These are phyloP conservation scores for Claviceps capensis DNA, from an alignment of 2,329 filamentous ascomycete genomes.

Conservation along the genomic window DNA sequence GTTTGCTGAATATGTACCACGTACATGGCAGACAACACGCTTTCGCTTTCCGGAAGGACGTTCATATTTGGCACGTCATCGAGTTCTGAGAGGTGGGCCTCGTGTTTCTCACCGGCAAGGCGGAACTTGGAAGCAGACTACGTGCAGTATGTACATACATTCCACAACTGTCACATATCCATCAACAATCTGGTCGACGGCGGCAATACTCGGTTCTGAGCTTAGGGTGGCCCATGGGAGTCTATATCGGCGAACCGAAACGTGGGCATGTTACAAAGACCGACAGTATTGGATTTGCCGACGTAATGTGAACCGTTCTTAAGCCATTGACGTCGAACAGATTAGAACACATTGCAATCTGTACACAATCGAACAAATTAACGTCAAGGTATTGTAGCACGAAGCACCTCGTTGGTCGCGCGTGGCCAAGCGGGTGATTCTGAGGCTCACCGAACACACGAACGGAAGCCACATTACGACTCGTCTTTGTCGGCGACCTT, in stretches of 20 bases:
- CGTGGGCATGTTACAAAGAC: background rate
- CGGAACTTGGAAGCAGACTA: background rate
- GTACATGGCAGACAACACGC: too few relatives aligned
- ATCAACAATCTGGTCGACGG: background rate
- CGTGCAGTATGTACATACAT: background rate
- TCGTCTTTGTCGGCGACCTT: background rate
- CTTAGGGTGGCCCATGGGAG: background rate
- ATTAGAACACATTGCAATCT: background rate
- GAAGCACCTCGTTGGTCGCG: background rate
- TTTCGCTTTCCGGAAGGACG: too few relatives aligned
- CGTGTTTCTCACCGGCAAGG: background rate
- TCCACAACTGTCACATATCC: background rate
- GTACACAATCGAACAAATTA: background rate
- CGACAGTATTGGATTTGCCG: background rate
- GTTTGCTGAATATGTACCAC: too few relatives aligned
- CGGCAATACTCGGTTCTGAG: background rate
- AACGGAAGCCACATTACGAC: background rate
- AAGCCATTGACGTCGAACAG: background rate
- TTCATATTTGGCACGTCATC: too few relatives aligned
- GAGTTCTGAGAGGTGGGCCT: background rate
- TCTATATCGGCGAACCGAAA: background rate
- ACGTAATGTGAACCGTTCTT: background rate
- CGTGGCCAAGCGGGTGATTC: background rate
- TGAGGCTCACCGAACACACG: background rate
- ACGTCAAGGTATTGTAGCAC: background rate